A percentile compares a stretch with the other conserved stretches of the same genome.
These are phyloP conservation scores for Chimonanthus praecox DNA, from an alignment of 164 flowering plant species.

Conservation along the genomic window DNA sequence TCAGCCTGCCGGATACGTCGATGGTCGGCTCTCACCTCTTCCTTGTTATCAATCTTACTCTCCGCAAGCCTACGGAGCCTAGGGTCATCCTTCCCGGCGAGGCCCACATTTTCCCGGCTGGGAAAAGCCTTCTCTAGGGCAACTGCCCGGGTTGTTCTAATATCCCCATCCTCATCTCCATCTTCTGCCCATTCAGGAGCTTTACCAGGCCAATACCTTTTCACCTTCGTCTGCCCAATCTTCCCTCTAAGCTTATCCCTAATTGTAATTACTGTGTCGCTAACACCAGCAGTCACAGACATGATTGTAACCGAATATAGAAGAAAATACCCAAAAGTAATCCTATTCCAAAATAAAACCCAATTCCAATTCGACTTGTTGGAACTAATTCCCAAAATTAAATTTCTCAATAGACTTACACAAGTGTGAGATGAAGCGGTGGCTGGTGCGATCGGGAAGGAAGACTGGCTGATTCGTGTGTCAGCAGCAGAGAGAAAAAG, in stretches of 20 bases:
- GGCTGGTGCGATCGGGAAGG: no score
- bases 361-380: no score
- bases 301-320: slow-evolving; percentile 14
- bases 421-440: no score
- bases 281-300: slow-evolving; percentile 93
- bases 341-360: no score
- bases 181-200: slow-evolving; percentile 96
- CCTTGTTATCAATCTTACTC: slow-evolving; percentile 60
- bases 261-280: slow-evolving; percentile 58
- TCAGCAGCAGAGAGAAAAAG: no score
- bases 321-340: no score
- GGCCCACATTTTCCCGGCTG: slow-evolving; percentile 31
- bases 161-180: slow-evolving; percentile 66
- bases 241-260: slow-evolving; percentile 84
- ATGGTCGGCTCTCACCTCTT: slow-evolving; percentile 75
- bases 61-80: slow-evolving; percentile 79
- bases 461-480: no score
- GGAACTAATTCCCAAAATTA: no score
- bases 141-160: slow-evolving; percentile 39
- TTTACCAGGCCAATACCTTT: slow-evolving; percentile 93
- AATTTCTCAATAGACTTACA: no score
- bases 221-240: slow-evolving; percentile 83
- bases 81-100: slow-evolving; percentile 50
- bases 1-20: slow-evolving; percentile 82
- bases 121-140: slow-evolving; percentile 70